phyloP scores from a whole-genome alignment of 495 filamentous ascomycete genomes.

The Penicillium daleae region DNA sequence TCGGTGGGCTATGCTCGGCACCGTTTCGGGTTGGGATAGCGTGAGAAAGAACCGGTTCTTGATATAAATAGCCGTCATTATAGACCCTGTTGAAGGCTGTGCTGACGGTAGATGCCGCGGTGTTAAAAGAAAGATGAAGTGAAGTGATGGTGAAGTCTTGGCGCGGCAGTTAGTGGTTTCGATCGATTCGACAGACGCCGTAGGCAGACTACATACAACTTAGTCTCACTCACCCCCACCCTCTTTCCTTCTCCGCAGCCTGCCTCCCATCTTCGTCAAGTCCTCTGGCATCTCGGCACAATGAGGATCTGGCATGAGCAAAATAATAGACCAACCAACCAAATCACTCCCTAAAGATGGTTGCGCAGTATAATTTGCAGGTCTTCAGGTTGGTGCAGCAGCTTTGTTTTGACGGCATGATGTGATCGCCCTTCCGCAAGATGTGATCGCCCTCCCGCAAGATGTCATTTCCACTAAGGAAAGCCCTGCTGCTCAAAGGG shows the following conservation, averaged over 20 bases:
- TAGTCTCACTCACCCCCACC: too few species aligned
- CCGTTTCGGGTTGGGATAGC: background rate
- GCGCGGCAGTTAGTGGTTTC: too few species aligned
- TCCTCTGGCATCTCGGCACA: too few species aligned
- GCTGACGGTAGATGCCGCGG: background rate
- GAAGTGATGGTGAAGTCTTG: too few species aligned
- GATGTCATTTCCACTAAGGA: slow-evolving; percentile 10
- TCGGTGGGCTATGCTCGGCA: background rate
- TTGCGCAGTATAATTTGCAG: too few species aligned
- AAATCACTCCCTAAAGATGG: too few species aligned
- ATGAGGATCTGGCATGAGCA: too few species aligned
- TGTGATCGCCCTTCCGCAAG: slow-evolving; percentile 15
- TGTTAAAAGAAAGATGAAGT: background rate
- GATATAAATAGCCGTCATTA: background rate
- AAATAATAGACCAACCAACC: too few species aligned
- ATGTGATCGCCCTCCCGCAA: slow-evolving; percentile 16
- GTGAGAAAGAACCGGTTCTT: background rate
- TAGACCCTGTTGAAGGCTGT: background rate
- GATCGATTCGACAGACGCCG: background rate
- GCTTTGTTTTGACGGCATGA: slow-evolving; percentile 1
- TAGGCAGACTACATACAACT: too few species aligned
- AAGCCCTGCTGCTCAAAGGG: background rate
- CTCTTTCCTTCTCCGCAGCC: too few species aligned
- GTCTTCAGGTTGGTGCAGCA: background rate
- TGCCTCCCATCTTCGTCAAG: too few species aligned